Evolutionary conservation across 371 early-diverging fungal species (phyloP).

Genomic region (Fennellomyces sp.): DNA sequence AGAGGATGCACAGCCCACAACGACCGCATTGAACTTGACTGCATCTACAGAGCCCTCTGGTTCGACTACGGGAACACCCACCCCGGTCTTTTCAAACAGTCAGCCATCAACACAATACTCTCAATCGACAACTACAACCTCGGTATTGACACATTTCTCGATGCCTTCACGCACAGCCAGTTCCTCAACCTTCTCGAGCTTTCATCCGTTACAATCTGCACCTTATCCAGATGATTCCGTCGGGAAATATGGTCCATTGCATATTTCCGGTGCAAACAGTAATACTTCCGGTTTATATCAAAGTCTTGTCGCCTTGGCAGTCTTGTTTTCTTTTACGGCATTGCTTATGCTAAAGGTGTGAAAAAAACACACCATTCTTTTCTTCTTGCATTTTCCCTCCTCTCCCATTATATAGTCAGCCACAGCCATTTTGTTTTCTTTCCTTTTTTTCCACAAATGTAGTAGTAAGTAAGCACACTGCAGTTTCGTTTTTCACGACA

Average conservation of each 20-base stretch:
- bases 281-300: not conserved
- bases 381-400: not conserved
- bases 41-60: slow-evolving; percentile 7
- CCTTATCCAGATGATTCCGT: slow-evolving; percentile 48
- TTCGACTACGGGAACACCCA: not conserved
- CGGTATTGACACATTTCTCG: slow-evolving; percentile 36
- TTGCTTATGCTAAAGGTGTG: not conserved
- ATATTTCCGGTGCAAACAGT: slow-evolving; percentile 23
- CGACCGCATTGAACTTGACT: slow-evolving; percentile 6
- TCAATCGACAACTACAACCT: slow-evolving; percentile 26
- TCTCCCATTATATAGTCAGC: no score
- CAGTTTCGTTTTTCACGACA: no score
- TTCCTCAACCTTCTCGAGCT: slow-evolving; percentile 27
- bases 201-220: slow-evolving; percentile 38
- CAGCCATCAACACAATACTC: not conserved
- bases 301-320: not conserved
- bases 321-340: not conserved
- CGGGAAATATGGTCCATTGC: slow-evolving; percentile 44
- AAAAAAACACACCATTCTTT: not conserved
- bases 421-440: no score
- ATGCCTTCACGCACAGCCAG: slow-evolving; percentile 20
- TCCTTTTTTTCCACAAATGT: no score
- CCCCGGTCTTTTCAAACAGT: not conserved
- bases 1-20: not conserved
- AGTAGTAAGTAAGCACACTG: no score